phyloP scores from a whole-genome alignment of 768 basidiomycete species.

The Wakefieldia striispora region DNA sequence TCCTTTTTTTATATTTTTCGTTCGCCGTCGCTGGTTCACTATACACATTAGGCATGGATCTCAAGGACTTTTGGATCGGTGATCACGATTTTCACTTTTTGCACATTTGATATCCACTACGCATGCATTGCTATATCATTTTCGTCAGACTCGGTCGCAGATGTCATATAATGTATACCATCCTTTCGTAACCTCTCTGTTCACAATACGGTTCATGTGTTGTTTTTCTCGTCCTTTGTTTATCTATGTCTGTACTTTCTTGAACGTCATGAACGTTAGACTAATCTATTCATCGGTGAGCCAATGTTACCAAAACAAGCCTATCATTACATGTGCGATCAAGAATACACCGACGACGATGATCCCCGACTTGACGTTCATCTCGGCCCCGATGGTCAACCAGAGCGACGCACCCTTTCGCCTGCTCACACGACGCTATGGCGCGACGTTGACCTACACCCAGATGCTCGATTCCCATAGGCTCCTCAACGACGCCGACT shows the following conservation, averaged over 20 bases:
- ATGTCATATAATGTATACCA: conserved; percentile 19
- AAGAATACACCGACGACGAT: not conserved
- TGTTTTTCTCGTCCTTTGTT: not conserved
- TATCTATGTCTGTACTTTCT: conserved; percentile 17
- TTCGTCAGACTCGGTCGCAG: conserved; percentile 2
- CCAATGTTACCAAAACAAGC: too few relatives aligned
- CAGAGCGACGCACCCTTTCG: conserved; percentile 80
- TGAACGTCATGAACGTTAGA: conserved; percentile 4
- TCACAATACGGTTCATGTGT: not conserved
- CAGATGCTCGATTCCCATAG: conserved; percentile 72
- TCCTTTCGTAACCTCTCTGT: not conserved
- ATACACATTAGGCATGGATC: conserved; percentile 11
- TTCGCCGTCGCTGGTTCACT: conserved; percentile 5
- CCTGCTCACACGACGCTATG: conserved; percentile 55
- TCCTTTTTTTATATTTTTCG: conserved; percentile 2
- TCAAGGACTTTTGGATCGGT: conserved; percentile 6
- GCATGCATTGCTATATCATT: conserved; percentile 25
- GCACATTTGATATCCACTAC: conserved; percentile 22
- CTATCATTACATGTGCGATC: too few relatives aligned
- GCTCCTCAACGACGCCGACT: conserved; percentile 61
- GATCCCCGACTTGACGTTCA: conserved; percentile 33
- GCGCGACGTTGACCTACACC: conserved; percentile 67
- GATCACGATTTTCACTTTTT: conserved; percentile 1
- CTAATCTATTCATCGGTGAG: conserved; percentile 16
- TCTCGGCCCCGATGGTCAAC: conserved; percentile 77